Percentiles rank a stretch among this genome's conserved stretches.
phyloP scores from a whole-genome alignment of 108 stramenopile species.

The Schizochytrium sp. region DNA sequence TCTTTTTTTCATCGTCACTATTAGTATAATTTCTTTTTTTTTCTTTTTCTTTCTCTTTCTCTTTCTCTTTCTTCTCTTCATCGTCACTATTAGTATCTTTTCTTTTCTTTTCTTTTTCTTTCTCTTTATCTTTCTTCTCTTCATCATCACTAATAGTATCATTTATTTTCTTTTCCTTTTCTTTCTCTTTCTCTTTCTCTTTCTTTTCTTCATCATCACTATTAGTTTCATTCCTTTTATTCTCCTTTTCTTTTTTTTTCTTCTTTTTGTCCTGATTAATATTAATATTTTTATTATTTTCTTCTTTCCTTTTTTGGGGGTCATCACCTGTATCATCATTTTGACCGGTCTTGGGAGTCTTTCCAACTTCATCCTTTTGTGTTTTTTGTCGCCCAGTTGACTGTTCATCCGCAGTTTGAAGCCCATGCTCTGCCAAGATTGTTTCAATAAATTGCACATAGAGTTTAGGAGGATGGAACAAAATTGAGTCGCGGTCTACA shows the following conservation, averaged over 20 bases:
- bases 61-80: constrained; percentile 33
- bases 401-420: too few relatives aligned
- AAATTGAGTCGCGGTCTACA: neutral
- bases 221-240: constrained; percentile 60
- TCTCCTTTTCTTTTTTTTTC: neutral
- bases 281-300: neutral
- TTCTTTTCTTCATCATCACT: constrained; percentile 21
- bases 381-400: too few relatives aligned
- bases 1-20: neutral
- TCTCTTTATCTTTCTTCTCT: too few relatives aligned
- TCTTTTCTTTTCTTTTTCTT: constrained; percentile 52
- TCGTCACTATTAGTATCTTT: constrained; percentile 24
- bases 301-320: neutral
- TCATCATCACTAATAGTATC: too few relatives aligned
- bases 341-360: too few relatives aligned
- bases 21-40: neutral
- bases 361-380: too few relatives aligned
- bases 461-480: neutral
- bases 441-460: neutral
- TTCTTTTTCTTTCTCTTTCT: constrained; percentile 46
- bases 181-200: constrained; percentile 35
- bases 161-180: neutral
- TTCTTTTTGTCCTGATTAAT: neutral
- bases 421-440: neutral
- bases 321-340: neutral